phyloP scores from a whole-genome alignment of 1,284 basidiomycete species.

The Pseudozyma tsukubaensis region DNA sequence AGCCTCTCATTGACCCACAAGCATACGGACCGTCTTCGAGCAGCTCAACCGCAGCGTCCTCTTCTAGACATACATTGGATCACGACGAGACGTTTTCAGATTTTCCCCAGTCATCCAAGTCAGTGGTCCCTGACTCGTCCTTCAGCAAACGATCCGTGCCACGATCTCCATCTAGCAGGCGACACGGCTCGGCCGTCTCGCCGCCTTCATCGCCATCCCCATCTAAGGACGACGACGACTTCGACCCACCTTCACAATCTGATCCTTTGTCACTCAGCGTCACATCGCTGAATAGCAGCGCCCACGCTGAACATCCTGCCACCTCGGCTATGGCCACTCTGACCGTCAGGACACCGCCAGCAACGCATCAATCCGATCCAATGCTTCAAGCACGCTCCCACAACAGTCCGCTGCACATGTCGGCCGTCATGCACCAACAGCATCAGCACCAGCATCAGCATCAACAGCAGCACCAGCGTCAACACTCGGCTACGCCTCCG shows the following conservation, averaged over 20 bases:
- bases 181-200: constrained; percentile 18
- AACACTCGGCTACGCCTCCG: constrained; percentile 21
- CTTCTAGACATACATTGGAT: constrained; percentile 27
- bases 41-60: constrained; percentile 21
- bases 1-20: background rate
- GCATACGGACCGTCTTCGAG: background rate
- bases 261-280: constrained; percentile 6
- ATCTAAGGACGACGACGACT: constrained; percentile 4
- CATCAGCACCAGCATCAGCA: background rate
- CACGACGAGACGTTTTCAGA: constrained; percentile 1
- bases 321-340: constrained; percentile 49
- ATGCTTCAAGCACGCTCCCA: constrained; percentile 36
- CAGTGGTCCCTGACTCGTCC: background rate
- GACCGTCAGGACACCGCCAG: constrained; percentile 38
- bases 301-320: constrained; percentile 25
- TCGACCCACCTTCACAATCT: constrained; percentile 10
- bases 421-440: constrained; percentile 14
- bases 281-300: constrained; percentile 5
- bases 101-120: constrained; percentile 1
- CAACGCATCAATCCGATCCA: constrained; percentile 28
- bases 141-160: background rate
- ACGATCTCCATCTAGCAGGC: constrained; percentile 4
- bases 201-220: constrained; percentile 31
- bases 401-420: constrained; percentile 29
- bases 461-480: constrained; percentile 11